Evolutionary conservation across 495 filamentous ascomycete genomes (phyloP).

Genomic region (Cudoniella acicularis): DNA sequence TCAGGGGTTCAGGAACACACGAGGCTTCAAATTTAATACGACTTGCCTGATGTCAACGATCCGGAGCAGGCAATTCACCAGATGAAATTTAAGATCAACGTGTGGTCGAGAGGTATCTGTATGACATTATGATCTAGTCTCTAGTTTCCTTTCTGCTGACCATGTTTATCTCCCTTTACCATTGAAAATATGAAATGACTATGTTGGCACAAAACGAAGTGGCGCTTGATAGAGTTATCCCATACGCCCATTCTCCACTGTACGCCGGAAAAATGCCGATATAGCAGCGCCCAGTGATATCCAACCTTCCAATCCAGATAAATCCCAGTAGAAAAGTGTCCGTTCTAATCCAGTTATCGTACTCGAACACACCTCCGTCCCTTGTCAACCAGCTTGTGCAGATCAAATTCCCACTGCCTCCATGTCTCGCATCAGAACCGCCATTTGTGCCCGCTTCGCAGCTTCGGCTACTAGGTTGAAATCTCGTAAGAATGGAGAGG

Average conservation of each 20-base stretch:
- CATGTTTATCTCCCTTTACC: background rate
- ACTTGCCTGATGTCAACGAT: background rate
- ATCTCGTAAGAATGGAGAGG: constrained; percentile 68
- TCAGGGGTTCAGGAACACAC: background rate
- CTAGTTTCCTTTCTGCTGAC: background rate
- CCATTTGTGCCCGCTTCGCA: constrained; percentile 88
- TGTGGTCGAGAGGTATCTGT: background rate
- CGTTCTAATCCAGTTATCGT: background rate
- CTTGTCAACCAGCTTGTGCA: background rate
- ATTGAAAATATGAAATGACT: background rate
- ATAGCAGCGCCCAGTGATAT: too few species aligned
- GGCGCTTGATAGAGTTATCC: background rate
- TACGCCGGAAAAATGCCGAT: background rate
- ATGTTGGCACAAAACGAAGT: background rate
- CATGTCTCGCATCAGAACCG: constrained; percentile 79
- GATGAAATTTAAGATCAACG: background rate
- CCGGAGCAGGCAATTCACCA: background rate
- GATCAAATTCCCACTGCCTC: constrained; percentile 56
- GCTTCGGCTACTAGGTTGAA: constrained; percentile 91
- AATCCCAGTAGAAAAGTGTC: too few species aligned
- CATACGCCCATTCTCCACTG: background rate
- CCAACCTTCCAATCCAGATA: background rate
- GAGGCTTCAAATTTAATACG: background rate
- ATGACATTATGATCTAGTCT: background rate
- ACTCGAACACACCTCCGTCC: background rate